Percentiles rank a stretch among this genome's conserved stretches.
These are phyloP conservation scores for Berberis thunbergii DNA, from an alignment of 164 flowering plant species.

Conservation along the genomic window DNA sequence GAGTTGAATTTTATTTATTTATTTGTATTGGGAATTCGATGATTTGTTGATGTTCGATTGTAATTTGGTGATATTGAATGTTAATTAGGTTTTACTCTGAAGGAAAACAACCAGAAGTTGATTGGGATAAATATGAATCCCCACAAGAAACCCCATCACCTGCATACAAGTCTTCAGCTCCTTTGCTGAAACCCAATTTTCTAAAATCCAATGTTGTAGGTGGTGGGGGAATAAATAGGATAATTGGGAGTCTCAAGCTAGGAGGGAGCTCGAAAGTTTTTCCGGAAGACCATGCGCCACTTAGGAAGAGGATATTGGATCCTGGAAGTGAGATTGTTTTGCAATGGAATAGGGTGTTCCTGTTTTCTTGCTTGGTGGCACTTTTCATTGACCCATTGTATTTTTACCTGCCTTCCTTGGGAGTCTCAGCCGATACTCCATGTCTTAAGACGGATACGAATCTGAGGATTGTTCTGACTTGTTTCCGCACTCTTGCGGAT, in stretches of 20 bases:
- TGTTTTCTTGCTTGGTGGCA: conserved; percentile 51
- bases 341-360: conserved; percentile 72
- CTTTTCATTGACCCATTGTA: conserved; percentile 90
- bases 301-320: conserved; percentile 54
- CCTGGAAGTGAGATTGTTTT: conserved; percentile 73
- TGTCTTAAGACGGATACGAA: conserved; percentile 36
- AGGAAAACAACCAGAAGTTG: conserved; percentile 24
- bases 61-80: not conserved
- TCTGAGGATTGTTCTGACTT: conserved; percentile 37
- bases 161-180: conserved; percentile 22
- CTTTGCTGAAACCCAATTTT: conserved; percentile 18
- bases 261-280: conserved; percentile 36
- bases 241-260: conserved; percentile 20
- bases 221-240: conserved; percentile 13
- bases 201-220: conserved; percentile 14
- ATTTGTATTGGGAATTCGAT: not conserved
- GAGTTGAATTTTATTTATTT: not conserved
- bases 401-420: conserved; percentile 51
- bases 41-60: not conserved
- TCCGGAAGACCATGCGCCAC: conserved; percentile 43
- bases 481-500: conserved; percentile 49
- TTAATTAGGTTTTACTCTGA: conserved; percentile 50
- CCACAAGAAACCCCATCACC: conserved; percentile 28
- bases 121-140: conserved; percentile 24
- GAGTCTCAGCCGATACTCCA: conserved; percentile 19